A percentile compares a stretch with the other conserved stretches of the same genome.
phyloP scores from a whole-genome alignment of 192 early-diverging fungal genomes.

The Obelidium mucronatum region DNA sequence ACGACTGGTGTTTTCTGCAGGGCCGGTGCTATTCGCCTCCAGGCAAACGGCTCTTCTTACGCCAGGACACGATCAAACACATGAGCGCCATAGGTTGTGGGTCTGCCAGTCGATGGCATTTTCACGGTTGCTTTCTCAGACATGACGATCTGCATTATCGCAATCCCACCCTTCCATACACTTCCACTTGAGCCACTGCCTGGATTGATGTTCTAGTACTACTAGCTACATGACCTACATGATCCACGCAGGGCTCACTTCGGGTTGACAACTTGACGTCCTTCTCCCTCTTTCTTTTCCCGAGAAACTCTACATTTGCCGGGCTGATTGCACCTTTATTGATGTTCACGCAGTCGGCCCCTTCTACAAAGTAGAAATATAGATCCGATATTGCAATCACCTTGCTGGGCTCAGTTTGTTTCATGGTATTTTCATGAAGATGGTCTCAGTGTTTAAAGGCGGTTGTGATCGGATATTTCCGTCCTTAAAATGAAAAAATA shows the following conservation, averaged over 20 bases:
- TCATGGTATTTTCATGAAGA: background rate
- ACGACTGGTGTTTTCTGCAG: constrained; percentile 7
- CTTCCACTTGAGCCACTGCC: background rate
- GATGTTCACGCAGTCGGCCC: constrained; percentile 1
- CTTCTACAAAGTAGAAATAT: constrained; percentile 4
- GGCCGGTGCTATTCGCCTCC: constrained; percentile 6
- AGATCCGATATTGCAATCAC: background rate
- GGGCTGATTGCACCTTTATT: constrained; percentile 5
- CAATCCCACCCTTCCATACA: background rate
- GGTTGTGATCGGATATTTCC: background rate
- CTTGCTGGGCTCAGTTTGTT: background rate
- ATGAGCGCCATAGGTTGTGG: background rate
- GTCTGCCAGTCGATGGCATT: background rate
- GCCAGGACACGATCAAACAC: background rate
- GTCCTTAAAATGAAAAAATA: no score
- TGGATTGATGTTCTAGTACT: background rate
- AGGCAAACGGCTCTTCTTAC: constrained; percentile 4
- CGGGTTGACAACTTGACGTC: background rate
- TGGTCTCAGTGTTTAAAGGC: no score
- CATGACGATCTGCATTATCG: no score
- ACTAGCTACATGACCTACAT: background rate
- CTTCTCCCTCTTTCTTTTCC: background rate
- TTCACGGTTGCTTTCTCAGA: background rate
- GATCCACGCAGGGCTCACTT: background rate
- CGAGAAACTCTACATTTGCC: constrained; percentile 3